Evolutionary conservation across 306 rosid genomes (phyloP), one percentile per base, ranked within the genome.

Genomic region (Gleditsia sinensis): DNA sequence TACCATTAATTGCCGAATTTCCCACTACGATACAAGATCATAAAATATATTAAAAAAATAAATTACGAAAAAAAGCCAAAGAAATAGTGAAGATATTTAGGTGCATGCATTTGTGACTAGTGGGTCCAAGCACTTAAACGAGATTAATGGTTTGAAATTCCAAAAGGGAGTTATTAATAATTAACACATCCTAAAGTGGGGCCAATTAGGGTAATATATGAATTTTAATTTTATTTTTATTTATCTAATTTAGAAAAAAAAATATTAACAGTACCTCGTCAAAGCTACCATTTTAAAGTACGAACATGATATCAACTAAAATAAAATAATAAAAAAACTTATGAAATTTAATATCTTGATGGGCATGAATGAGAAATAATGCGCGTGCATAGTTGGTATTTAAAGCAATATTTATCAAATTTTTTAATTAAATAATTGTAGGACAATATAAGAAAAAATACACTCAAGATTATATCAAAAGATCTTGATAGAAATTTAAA

Each of bases 71-170:
- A n/a, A 25, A 28, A 67, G 32, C 2, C 0, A 19, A 9, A 4
- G 27, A 45, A 1, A 4, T 8, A 16, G 11, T 13, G 39, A 3
- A 32, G 12, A 28, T 20, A 39, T 37, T 11, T 10, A 5, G 1
- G 46, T 13, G 24, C 8, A 4, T 21, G 2, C 9, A 9, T 17
- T 10, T 3, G 28, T 39, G n/a, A 6, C 4, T 10, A 33, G 19
- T 58, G 21, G 57, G 14, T 19, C 50, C 51, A 53, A 5, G 13
- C 30, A 25, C 17, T 36, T 17, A 27, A 60, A 69, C 27, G 19
- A 27, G 4, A 53, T 40, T 28, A 16, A 43, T 58, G 45, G 53
- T 62, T 78, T 53, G 77, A 78, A 78, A 51, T 62, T 61, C 40
- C 9, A 51, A 53, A 58, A 50, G 7, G 36, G 66, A 32, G 12